Evolutionary conservation across 768 basidiomycete genomes (phyloP).

Genomic region (Mycena sanguinolenta): DNA sequence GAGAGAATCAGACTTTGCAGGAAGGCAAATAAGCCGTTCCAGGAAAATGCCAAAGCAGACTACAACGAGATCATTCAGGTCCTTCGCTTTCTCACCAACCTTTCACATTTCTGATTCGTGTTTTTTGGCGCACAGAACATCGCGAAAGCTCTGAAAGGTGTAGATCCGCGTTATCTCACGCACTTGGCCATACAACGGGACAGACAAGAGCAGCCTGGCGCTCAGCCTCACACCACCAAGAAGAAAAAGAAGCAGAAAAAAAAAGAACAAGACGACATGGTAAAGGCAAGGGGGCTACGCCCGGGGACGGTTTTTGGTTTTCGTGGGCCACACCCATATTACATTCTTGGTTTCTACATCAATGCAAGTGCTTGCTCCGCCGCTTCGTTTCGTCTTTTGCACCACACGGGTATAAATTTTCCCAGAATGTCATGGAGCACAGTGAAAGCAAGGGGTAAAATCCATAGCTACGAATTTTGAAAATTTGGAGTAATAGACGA

Average conservation of each 20-base stretch:
- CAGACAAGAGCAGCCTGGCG: background rate
- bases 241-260: slow-evolving; percentile 23
- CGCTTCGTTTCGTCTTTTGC: no score
- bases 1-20: slow-evolving; percentile 8
- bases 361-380: no score
- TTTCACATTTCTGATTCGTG: background rate
- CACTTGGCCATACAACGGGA: slow-evolving; percentile 6
- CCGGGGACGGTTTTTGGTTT: no score
- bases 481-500: no score
- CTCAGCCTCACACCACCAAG: background rate
- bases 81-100: background rate
- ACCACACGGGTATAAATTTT: no score
- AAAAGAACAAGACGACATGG: slow-evolving; percentile 26
- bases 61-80: slow-evolving; percentile 37
- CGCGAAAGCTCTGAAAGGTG: slow-evolving; percentile 2
- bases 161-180: slow-evolving; percentile 33
- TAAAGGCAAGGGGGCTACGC: no score
- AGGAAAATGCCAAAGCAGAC: slow-evolving; percentile 3
- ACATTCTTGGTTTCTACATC: no score
- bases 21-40: slow-evolving; percentile 30
- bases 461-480: no score
- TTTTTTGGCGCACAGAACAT: slow-evolving; percentile 9
- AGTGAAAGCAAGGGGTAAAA: no score
- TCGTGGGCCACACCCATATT: no score
- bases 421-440: no score